Conservation (phyloP, 352 stramenopile genomes). For the Phytophthora idaei region DNA sequence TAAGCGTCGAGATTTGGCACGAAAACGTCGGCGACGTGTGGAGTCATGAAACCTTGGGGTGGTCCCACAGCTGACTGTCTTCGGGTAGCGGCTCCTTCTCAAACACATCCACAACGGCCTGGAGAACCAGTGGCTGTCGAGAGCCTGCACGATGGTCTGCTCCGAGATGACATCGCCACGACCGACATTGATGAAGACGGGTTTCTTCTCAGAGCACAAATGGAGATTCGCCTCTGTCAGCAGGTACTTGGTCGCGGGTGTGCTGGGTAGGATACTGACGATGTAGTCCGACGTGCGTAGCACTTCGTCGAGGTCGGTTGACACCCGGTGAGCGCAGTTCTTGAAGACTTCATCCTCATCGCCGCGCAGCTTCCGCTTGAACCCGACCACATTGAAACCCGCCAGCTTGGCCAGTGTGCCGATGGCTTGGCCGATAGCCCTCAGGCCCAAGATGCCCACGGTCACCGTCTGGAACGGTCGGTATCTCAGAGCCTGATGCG, state of each 20-base stretch:
- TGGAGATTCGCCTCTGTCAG: slow-evolving; percentile 55
- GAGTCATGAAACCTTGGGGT: slow-evolving; percentile 68
- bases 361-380: slow-evolving; percentile 56
- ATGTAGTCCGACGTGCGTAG: slow-evolving; percentile 71
- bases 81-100: slow-evolving; percentile 47
- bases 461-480: slow-evolving; percentile 60
- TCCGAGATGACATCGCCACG: slow-evolving; percentile 82
- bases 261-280: slow-evolving; percentile 87
- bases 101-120: slow-evolving; percentile 56
- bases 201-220: slow-evolving; percentile 56
- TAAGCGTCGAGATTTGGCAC: slow-evolving; percentile 49
- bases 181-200: slow-evolving; percentile 90
- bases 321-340: slow-evolving; percentile 45
- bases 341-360: slow-evolving; percentile 17
- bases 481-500: slow-evolving; percentile 43
- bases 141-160: slow-evolving; percentile 50
- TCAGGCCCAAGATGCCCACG: slow-evolving; percentile 55
- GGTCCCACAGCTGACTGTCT: slow-evolving; percentile 62
- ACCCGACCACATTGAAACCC: slow-evolving; percentile 69
- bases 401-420: slow-evolving; percentile 50
- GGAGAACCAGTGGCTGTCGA: slow-evolving; percentile 68
- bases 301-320: slow-evolving; percentile 51
- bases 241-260: slow-evolving; percentile 64
- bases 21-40: slow-evolving; percentile 81
- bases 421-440: slow-evolving; percentile 70